A percentile compares a stretch with the other conserved stretches of the same genome.
These are phyloP conservation scores for Pseudofabraea citricarpa DNA, from an alignment of 2,329 filamentous ascomycete genomes.

Conservation along the genomic window DNA sequence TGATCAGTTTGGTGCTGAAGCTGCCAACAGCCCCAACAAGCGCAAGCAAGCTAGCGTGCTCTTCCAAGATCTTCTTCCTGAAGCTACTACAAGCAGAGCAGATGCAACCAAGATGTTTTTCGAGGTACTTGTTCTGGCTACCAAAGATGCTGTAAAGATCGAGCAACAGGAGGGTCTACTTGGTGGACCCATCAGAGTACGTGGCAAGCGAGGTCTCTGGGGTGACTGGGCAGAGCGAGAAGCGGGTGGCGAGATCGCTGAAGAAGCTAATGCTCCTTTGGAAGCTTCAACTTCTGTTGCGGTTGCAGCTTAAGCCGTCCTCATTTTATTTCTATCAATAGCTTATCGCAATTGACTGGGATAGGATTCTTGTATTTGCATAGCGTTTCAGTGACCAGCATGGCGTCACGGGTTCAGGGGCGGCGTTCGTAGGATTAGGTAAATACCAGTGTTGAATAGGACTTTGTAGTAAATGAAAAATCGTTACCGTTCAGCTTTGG, in stretches of 20 bases:
- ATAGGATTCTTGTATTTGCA: neutral
- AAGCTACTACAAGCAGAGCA: constrained; percentile 72
- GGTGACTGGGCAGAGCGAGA: constrained; percentile 87
- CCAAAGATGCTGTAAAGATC: constrained; percentile 96
- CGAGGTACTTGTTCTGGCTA: constrained; percentile 89
- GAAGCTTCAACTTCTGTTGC: constrained; percentile 14
- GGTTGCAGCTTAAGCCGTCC: constrained; percentile 18
- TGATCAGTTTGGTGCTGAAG: constrained; percentile 75
- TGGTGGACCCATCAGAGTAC: constrained; percentile 75
- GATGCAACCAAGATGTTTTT: constrained; percentile 99
- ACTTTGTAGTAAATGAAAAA: too few relatives aligned
- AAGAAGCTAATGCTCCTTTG: constrained; percentile 10
- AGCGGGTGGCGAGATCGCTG: constrained; percentile 55
- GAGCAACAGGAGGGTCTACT: constrained; percentile 73
- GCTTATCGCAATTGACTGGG: neutral
- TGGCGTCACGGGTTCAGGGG: neutral
- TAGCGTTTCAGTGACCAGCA: neutral
- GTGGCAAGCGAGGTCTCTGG: constrained; percentile 94
- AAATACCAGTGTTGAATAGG: too few relatives aligned
- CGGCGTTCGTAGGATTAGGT: neutral
- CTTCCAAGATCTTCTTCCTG: constrained; percentile 88
- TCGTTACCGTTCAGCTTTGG: too few relatives aligned
- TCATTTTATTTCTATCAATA: neutral
- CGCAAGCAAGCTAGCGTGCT: constrained; percentile 73
- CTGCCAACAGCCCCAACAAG: constrained; percentile 63